A percentile compares a stretch with the other conserved stretches of the same genome.
Evolutionary conservation across 345 rosid species (phyloP).

Genomic region (Mallotus nudiflorus): DNA sequence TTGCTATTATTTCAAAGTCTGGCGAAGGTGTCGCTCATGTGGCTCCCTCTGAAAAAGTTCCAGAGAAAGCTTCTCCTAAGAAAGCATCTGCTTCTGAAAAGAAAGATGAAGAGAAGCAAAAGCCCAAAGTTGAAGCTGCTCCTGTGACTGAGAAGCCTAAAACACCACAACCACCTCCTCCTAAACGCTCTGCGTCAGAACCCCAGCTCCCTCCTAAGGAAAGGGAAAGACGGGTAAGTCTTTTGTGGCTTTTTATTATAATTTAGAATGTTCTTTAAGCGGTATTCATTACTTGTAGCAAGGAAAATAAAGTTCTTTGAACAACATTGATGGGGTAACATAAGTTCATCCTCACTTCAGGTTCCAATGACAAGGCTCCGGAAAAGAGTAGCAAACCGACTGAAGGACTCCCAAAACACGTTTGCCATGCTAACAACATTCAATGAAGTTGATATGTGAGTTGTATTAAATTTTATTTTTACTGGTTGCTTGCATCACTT

Average conservation of each 20-base stretch:
- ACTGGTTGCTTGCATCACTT: background rate
- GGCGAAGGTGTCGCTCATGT: constrained; percentile 78
- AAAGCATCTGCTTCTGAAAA: constrained; percentile 44
- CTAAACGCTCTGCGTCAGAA: constrained; percentile 68
- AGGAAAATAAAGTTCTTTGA: background rate
- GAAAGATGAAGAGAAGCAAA: constrained; percentile 39
- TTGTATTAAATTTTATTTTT: background rate
- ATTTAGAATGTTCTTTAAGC: background rate
- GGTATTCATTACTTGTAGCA: background rate
- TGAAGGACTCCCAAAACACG: constrained; percentile 98
- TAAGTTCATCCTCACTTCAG: constrained; percentile 32
- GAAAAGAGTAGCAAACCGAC: constrained; percentile 86
- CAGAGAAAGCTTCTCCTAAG: constrained; percentile 52
- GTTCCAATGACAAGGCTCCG: constrained; percentile 99
- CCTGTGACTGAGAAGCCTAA: constrained; percentile 19
- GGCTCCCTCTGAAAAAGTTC: constrained; percentile 65
- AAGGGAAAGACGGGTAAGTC: constrained; percentile 88
- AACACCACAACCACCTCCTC: constrained; percentile 50
- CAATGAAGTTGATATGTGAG: constrained; percentile 98
- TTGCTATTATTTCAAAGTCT: constrained; percentile 88
- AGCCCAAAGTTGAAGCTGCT: constrained; percentile 47
- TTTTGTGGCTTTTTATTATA: background rate
- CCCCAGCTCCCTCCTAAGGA: constrained; percentile 99
- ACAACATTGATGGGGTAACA: background rate
- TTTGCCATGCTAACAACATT: constrained; percentile 95